A percentile compares a stretch with the other conserved stretches of the same genome.
Conservation (phyloP, 768 basidiomycete genomes). For the Pleurotus eryngii region DNA sequence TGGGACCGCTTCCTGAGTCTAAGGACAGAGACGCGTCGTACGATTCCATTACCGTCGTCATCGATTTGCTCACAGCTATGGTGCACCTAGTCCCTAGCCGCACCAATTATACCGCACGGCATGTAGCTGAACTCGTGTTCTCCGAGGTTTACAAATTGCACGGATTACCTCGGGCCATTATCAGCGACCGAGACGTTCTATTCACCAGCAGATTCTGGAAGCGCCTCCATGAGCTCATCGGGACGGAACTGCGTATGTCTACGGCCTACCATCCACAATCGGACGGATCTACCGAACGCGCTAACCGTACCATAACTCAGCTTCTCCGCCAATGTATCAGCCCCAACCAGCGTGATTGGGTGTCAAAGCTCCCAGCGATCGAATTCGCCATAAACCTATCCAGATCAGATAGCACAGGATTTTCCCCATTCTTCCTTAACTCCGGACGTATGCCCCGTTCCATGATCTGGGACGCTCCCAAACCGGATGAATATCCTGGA, state of each 20-base stretch:
- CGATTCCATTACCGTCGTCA: no score
- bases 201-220: no score
- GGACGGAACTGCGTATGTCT: constrained; percentile 22
- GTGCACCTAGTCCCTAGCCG: no score
- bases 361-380: constrained; percentile 21
- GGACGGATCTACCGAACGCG: constrained; percentile 29
- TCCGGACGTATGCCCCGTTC: constrained; percentile 17
- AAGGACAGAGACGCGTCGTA: no score
- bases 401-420: constrained; percentile 29
- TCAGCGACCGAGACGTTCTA: no score
- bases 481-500: constrained; percentile 14
- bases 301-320: constrained; percentile 25
- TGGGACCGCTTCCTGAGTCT: no score
- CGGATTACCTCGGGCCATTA: no score
- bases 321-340: constrained; percentile 22
- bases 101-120: no score
- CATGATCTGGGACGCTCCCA: constrained; percentile 14
- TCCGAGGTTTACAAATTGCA: no score
- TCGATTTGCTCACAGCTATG: no score
- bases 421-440: constrained; percentile 29
- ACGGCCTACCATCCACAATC: constrained; percentile 16
- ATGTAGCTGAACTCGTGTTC: no score
- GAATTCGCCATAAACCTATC: constrained; percentile 36
- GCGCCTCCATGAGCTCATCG: background rate
- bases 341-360: constrained; percentile 27